Evolutionary conservation across 1,139 yeast genomes (phyloP), one percentile per base, ranked within the genome.

Genomic region (Saccharomyces uvarum): DNA sequence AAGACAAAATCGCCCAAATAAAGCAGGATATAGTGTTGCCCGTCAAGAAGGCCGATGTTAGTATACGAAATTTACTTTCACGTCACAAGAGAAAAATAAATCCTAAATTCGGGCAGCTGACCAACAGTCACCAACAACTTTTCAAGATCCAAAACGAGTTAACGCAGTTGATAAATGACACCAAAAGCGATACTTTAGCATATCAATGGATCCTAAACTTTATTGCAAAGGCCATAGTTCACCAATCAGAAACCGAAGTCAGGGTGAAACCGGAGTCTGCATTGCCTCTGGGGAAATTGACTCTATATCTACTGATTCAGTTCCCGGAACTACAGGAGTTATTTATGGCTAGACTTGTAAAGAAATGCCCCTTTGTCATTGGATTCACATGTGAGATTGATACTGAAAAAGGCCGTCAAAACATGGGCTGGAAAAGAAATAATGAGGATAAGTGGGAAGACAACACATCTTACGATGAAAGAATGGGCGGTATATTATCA

Each of bases 241-340:
- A 87, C 46, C 99, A 95, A 71, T 95, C 97, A 1, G 98, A 90
- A 70, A 82, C 96, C 0, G 99, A 93, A 70, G 91, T 89, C 11
- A 79, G 87, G 4, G 96, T 88, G 0, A 81, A 86, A 57, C 83
- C 95, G 1, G 80, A 82, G 50, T 82, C 93, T 0, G 89, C 97
- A 0, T 66, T 86, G 14, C 96, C 99, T 0, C 73, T 95, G 51
- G 97, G 90, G 0, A 79, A 77, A 61, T 71, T 93, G 48, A 75
- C 95, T 0, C 68, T 80, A 29, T 75, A 77, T 48, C 66, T 90
- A 49, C 68, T 90, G 62, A 65, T 76, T 13, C 69, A 74, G 32
- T 84, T 80, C 62, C 86, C 89, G 0, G 90, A 85, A 19, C 75
- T 93, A 54, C 77, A 80, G 47, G 86, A 86, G 55, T 80, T 78